phyloP scores from a whole-genome alignment of 352 stramenopile species.

The Phytophthora colocasiae region DNA sequence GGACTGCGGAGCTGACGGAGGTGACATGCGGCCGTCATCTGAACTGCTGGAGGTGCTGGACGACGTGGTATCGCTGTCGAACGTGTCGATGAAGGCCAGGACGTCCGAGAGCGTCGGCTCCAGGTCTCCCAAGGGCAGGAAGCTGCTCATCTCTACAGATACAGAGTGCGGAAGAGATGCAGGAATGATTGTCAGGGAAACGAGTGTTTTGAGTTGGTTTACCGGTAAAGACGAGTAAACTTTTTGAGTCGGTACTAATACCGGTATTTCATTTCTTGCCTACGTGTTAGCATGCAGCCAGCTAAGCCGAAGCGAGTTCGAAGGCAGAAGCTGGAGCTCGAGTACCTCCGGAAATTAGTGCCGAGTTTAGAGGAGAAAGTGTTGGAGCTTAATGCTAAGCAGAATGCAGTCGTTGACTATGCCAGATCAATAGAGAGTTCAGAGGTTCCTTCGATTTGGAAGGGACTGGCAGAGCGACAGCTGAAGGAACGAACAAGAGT shows the following conservation, averaged over 20 bases:
- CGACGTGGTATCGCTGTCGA: constrained; percentile 14
- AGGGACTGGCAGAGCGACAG: constrained; percentile 38
- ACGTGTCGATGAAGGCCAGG: constrained; percentile 37
- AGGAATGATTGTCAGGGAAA: constrained; percentile 12
- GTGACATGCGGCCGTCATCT: constrained; percentile 8
- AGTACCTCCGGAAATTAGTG: constrained; percentile 46
- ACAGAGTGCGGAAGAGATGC: background rate
- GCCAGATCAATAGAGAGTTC: background rate
- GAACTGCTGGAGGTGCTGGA: constrained; percentile 16
- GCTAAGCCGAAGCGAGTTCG: constrained; percentile 37
- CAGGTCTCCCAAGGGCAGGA: constrained; percentile 33
- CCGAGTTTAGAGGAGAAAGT: constrained; percentile 36
- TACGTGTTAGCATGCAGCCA: no score
- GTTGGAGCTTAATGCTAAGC: constrained; percentile 22
- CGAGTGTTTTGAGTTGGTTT: no score
- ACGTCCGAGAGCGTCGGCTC: constrained; percentile 37
- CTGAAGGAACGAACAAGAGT: constrained; percentile 28
- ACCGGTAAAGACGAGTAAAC: no score
- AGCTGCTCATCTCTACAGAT: constrained; percentile 8
- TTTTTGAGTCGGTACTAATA: no score
- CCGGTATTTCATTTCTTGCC: no score
- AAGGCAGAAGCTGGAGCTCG: constrained; percentile 42
- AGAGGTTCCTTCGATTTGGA: constrained; percentile 29
- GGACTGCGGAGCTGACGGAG: background rate
- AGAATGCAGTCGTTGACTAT: background rate